phyloP scores from a whole-genome alignment of 2,329 filamentous ascomycete genomes.

The Penicillium rolfsii region DNA sequence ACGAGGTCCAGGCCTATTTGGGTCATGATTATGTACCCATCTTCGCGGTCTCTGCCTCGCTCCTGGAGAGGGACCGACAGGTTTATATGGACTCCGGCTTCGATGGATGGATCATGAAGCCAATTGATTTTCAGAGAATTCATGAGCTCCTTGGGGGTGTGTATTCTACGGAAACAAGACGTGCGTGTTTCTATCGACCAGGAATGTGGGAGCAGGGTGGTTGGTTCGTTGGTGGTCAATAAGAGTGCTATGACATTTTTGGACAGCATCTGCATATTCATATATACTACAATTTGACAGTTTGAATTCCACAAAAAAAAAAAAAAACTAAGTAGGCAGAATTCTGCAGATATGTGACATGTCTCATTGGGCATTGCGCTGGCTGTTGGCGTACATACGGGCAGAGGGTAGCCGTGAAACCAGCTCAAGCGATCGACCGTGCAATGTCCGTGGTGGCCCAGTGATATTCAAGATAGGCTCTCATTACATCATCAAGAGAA shows the following conservation, averaged over 20 bases:
- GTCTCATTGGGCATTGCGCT: not conserved
- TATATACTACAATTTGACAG: not conserved
- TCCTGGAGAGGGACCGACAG: constrained; percentile 69
- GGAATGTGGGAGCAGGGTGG: constrained; percentile 85
- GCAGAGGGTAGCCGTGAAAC: too few relatives aligned
- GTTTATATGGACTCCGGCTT: constrained; percentile 77
- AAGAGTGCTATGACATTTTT: not conserved
- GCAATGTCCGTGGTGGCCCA: too few relatives aligned
- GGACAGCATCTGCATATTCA: not conserved
- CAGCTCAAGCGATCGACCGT: not conserved
- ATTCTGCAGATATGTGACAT: not conserved
- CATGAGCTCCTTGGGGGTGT: constrained; percentile 71
- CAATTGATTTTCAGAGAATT: constrained; percentile 78
- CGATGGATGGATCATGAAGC: constrained; percentile 91
- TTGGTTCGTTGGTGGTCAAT: constrained; percentile 65
- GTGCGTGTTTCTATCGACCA: constrained; percentile 67
- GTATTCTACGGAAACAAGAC: constrained; percentile 60
- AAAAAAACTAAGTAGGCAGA: not conserved
- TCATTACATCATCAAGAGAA: too few relatives aligned
- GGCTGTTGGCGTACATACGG: too few relatives aligned
- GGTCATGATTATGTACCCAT: constrained; percentile 66
- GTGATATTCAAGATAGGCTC: too few relatives aligned
- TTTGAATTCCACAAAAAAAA: not conserved
- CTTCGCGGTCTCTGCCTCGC: constrained; percentile 83
- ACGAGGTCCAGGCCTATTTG: constrained; percentile 57